phyloP scores from a whole-genome alignment of 2,329 filamentous ascomycete species.

The Eurotiales sp. region DNA sequence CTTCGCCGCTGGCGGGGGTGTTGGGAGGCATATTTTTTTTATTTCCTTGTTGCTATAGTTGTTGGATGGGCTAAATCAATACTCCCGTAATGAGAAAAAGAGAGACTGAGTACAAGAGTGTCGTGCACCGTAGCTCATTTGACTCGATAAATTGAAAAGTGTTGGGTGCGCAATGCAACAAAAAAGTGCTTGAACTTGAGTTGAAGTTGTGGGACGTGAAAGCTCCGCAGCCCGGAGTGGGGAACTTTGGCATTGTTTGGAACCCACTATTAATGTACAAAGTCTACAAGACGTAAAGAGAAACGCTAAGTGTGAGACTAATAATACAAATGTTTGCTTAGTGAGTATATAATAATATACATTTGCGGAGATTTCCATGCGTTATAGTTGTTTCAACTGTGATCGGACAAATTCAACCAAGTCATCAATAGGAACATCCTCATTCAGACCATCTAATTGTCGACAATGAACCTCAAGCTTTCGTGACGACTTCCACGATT shows the following conservation, averaged over 20 bases:
- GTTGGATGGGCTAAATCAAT: neutral
- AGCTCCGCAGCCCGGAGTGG: conserved; percentile 7
- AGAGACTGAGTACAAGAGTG: neutral
- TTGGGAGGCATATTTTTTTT: conserved; percentile 24
- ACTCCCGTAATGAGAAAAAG: neutral
- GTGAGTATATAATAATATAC: conserved; percentile 10
- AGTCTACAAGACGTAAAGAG: no score
- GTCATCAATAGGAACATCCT: conserved; percentile 53
- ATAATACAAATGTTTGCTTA: conserved; percentile 9
- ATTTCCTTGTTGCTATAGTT: neutral
- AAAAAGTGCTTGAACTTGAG: neutral
- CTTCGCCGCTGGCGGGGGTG: conserved; percentile 23
- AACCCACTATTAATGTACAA: no score
- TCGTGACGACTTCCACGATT: conserved; percentile 57
- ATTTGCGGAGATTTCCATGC: neutral
- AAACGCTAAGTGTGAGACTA: neutral
- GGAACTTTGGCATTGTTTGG: no score
- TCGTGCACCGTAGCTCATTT: no score
- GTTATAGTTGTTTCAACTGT: conserved; percentile 52
- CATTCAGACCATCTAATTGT: conserved; percentile 55
- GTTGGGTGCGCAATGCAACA: neutral
- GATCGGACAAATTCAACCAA: conserved; percentile 47
- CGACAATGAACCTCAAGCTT: conserved; percentile 78
- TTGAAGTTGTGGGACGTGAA: conserved; percentile 7
- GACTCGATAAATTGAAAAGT: neutral